Percentiles rank a stretch among this genome's conserved stretches.
phyloP scores from a whole-genome alignment of 2,329 filamentous ascomycete species.

The Lecanicillium sp. region DNA sequence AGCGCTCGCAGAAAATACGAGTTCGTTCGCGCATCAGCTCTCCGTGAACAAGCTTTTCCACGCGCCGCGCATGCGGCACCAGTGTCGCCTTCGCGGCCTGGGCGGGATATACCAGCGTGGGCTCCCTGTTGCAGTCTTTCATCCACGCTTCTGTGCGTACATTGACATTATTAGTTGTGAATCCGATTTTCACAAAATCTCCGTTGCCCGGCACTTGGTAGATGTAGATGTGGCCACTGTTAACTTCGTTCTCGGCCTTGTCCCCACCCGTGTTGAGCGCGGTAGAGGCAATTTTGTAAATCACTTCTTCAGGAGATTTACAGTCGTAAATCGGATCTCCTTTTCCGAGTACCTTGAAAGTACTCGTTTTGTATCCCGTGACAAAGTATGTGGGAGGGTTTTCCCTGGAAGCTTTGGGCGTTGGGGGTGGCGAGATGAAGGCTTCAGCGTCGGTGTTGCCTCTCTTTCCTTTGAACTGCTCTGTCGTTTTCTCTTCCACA shows the following conservation, averaged over 20 bases:
- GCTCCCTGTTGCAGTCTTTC: conserved; percentile 2
- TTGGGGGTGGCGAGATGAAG: no score
- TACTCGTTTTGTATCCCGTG: background rate
- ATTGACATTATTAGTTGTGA: background rate
- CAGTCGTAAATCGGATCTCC: background rate
- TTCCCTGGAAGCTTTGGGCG: no score
- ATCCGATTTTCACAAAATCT: conserved; percentile 10
- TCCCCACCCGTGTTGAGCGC: conserved; percentile 19
- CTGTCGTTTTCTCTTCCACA: no score
- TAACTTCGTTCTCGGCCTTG: conserved; percentile 28
- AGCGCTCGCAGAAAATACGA: background rate
- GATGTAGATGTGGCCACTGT: conserved; percentile 19
- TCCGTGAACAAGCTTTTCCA: background rate
- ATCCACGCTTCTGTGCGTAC: background rate
- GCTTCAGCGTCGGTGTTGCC: no score
- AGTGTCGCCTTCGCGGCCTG: background rate
- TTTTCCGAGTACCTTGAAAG: background rate
- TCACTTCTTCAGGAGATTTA: background rate
- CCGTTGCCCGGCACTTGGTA: conserved; percentile 11
- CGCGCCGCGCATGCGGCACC: conserved; percentile 3
- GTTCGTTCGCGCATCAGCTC: background rate
- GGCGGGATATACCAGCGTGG: background rate
- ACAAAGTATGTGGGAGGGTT: background rate
- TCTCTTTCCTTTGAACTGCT: no score
- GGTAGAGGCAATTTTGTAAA: background rate